Evolutionary conservation across 1,284 basidiomycete species (phyloP).

Genomic region (Thecaphora thlaspeos): DNA sequence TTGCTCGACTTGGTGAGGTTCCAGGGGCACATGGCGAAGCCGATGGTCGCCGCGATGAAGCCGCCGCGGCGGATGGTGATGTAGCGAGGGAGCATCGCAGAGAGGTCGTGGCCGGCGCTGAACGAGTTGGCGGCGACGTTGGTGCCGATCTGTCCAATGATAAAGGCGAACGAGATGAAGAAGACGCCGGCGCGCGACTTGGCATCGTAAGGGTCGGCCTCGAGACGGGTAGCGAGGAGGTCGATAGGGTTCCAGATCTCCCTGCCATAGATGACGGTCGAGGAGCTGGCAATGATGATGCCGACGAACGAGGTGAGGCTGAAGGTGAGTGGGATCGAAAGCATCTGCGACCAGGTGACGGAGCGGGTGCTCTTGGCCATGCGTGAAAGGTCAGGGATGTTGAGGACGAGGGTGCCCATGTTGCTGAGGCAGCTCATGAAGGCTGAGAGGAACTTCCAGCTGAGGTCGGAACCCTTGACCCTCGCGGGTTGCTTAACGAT

Average conservation of each 20-base stretch:
- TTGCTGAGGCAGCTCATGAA: slow-evolving; percentile 40
- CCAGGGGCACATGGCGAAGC: slow-evolving; percentile 74
- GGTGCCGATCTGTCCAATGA: slow-evolving; percentile 67
- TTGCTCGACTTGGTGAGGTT: slow-evolving; percentile 73
- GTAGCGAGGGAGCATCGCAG: slow-evolving; percentile 71
- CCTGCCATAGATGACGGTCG: slow-evolving; percentile 73
- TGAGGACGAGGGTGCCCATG: slow-evolving; percentile 43
- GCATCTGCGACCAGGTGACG: slow-evolving; percentile 38
- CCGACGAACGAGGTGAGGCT: slow-evolving; percentile 77
- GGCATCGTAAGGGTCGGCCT: slow-evolving; percentile 66
- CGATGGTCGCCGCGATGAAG: slow-evolving; percentile 73
- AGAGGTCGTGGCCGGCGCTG: slow-evolving; percentile 79
- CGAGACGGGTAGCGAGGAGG: slow-evolving; percentile 69
- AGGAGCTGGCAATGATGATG: slow-evolving; percentile 77
- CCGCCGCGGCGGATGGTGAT: slow-evolving; percentile 83
- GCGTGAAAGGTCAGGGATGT: slow-evolving; percentile 45
- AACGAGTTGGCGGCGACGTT: slow-evolving; percentile 79
- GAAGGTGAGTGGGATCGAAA: slow-evolving; percentile 72
- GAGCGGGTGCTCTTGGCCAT: slow-evolving; percentile 32
- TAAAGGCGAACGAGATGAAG: slow-evolving; percentile 71
- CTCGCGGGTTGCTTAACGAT: slow-evolving; percentile 70
- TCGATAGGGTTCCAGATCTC: slow-evolving; percentile 79
- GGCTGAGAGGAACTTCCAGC: slow-evolving; percentile 73
- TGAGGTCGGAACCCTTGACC: slow-evolving; percentile 70
- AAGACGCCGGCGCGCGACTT: slow-evolving; percentile 59